phyloP scores from a whole-genome alignment of 768 basidiomycete genomes.

The Hebeloma cylindrosporum region DNA sequence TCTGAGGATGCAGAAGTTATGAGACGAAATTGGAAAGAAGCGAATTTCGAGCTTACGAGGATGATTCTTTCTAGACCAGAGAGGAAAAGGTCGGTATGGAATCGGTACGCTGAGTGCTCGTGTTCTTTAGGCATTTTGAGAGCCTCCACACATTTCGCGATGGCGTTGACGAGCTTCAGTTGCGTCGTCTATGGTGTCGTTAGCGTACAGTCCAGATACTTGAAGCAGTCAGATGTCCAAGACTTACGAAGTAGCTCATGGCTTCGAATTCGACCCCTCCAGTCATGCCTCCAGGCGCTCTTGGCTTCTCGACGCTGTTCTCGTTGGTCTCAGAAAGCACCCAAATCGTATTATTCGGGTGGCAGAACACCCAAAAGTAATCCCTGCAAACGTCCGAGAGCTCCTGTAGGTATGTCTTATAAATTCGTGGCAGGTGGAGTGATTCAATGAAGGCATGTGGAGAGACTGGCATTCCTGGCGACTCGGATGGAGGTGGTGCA shows the following conservation, averaged over 20 bases:
- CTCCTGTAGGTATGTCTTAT: conserved; percentile 39
- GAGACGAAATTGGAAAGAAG: not conserved
- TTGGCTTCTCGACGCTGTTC: conserved; percentile 80
- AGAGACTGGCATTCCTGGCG: conserved; percentile 34
- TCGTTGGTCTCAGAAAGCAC: conserved; percentile 81
- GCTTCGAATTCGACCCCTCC: conserved; percentile 99
- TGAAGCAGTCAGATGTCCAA: not conserved
- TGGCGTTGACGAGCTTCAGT: conserved; percentile 80
- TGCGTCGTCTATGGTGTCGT: conserved; percentile 68
- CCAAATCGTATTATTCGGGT: conserved; percentile 93
- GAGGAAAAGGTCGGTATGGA: conserved; percentile 86
- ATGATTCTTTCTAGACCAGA: conserved; percentile 92
- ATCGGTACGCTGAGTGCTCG: conserved; percentile 74
- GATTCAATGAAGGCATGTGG: conserved; percentile 78
- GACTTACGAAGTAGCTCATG: conserved; percentile 87
- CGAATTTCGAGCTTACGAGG: conserved; percentile 51
- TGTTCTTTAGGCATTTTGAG: conserved; percentile 66
- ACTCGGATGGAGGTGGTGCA: conserved; percentile 36
- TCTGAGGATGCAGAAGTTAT: conserved; percentile 43
- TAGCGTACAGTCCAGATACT: not conserved
- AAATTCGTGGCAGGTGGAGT: conserved; percentile 35
- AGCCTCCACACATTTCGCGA: conserved; percentile 64
- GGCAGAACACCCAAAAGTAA: conserved; percentile 97
- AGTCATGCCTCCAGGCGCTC: conserved; percentile 97
- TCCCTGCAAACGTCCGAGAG: conserved; percentile 89